Base-by-base conservation (phyloP, 2,329 filamentous ascomycete genomes). In the Diaporthe capsici region DNA sequence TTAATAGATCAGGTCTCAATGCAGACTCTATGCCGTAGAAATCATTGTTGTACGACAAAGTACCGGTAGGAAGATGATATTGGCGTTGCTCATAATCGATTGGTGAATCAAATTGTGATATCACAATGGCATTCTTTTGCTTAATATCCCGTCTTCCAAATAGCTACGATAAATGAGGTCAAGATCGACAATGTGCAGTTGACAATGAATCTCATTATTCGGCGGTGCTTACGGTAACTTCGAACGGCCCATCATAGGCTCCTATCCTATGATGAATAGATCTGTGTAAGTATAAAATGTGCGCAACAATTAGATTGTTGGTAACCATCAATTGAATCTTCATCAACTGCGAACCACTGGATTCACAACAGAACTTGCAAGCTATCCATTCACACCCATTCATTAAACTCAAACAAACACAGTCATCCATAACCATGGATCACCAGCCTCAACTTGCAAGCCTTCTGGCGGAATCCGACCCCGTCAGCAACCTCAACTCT, bases 151-250 rank as follows among this genome's bases (percentile, higher is more conserved):
- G 28, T 28, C 28, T 28, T 28, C 28, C 28, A 28, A 28, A 28
- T 28, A 28, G 28, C 28, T 28, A 28, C 28, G 28, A 28, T 28
- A 28, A 28, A 28, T 28, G 28, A 28, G 28, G 28, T 28, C 28
- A 28, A 28, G 28, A 28, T 28, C 28, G 28, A 28, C 28, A 28
- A 28, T 28, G 28, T 8, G 17, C 12, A 20, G 0, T 31, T 20
- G 0, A 15, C 12, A 17, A 55, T 8, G 8, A 4, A 31, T 17
- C 4, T 25, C 9, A 15, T 15, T 20, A 17, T 28, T 1, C 5
- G 49, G 22, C 1, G 22, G 5, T 2, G 1, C 4, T 10, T 5
- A 6, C 28, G 2, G 15, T 13, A n/a, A n/a, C 13, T 8, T 37
- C 17, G 9, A 57, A 57, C 28, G 1, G 15, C 53, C 4, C 49